These are phyloP conservation scores for Pyrenula aspistea DNA, from an alignment of 495 filamentous ascomycete species.

Conservation along the genomic window DNA sequence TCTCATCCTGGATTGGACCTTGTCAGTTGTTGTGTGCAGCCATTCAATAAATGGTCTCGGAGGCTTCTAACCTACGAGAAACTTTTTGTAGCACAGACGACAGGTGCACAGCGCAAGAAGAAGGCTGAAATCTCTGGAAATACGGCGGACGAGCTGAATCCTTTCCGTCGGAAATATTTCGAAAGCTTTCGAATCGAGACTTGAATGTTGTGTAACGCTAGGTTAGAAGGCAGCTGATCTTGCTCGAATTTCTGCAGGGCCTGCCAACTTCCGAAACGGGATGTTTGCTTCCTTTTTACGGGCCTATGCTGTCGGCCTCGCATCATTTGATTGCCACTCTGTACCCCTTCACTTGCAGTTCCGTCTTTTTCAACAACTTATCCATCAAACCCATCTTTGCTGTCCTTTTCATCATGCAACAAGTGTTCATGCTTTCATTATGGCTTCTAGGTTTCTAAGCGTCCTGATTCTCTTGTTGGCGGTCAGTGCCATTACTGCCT, in stretches of 20 bases:
- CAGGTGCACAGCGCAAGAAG: conserved; percentile 19
- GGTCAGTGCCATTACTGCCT: not conserved
- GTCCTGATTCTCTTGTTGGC: not conserved
- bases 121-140: conserved; percentile 25
- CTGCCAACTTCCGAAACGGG: not conserved
- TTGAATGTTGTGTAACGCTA: not conserved
- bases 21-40: conserved; percentile 69
- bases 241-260: not conserved
- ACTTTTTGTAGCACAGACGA: conserved; percentile 21
- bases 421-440: not conserved
- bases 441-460: not conserved
- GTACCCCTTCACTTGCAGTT: not conserved
- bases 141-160: conserved; percentile 67
- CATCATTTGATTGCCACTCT: not conserved
- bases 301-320: not conserved
- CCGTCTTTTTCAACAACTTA: not conserved
- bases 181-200: conserved; percentile 16
- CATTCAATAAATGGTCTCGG: conserved; percentile 85
- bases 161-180: conserved; percentile 62
- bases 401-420: not conserved
- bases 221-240: not conserved
- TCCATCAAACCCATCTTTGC: not conserved
- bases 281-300: not conserved
- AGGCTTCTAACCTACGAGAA: conserved; percentile 76
- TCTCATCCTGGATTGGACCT: conserved; percentile 64